Base-by-base conservation (phyloP, 257 asterid genomes). In the Leptodermis oblonga region DNA sequence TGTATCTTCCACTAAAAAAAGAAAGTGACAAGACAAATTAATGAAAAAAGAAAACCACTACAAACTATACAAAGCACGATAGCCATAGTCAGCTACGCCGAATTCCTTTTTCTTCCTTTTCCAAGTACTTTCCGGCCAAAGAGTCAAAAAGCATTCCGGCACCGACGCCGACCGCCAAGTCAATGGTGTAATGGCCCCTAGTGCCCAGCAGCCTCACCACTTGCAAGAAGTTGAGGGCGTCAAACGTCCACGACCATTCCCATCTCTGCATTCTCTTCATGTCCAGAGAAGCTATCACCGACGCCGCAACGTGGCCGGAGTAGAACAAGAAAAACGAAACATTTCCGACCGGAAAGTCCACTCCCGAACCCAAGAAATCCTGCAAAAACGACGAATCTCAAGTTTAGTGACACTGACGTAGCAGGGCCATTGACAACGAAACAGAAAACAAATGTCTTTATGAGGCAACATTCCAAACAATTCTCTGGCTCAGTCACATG, bases 291-390 rank as follows among this genome's bases (percentile, higher is more conserved):
- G 97, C 98, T 8, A 92, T 92, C 6, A 92, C 85, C 0, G 98
- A 90, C 43, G 98, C 97, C 7, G 96, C 97, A 14, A 92, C 97
- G 46, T 92, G 97, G 5, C 97, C 98, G 0, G 95, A 92, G 49
- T 85, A 92, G 77, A 92, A 92, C 52, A 92, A 68, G 86, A 92
- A 92, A 78, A 92, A 92, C 23, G 98, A 92, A 6, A 88, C 95
- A 37, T 92, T 92, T n/a, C 98, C 98, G 0, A 90, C 98, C 0
- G 97, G 98, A 55, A 92, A 92, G 82, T 92, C 97, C 5, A 80
- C 96, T 2, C 97, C 98, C 15, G 98, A 92, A 8, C 95, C 96
- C 85, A 92, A 73, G 83, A 92, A 92, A 28, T 77, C 98, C 98
- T 92, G 73, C 52, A 61, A 56, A 52, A n/a, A 60, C 14, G 3